Evolutionary conservation across 2,329 filamentous ascomycete species (phyloP).

Genomic region (Diplodia scrobiculata): DNA sequence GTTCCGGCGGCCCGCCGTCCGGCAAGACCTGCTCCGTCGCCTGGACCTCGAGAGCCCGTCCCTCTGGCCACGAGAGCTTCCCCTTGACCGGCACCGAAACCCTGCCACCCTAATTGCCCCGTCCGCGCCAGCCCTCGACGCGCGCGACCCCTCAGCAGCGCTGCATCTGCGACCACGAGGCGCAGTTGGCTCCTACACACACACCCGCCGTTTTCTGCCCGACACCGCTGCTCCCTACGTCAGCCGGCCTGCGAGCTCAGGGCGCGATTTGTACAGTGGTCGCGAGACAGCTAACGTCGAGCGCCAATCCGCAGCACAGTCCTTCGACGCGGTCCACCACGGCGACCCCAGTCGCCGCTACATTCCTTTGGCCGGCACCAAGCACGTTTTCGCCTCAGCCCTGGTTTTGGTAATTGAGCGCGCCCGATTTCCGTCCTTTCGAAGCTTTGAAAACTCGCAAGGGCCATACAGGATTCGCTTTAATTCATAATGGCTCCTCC

Average conservation of each 20-base stretch:
- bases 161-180: background rate
- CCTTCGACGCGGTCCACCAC: conserved; percentile 32
- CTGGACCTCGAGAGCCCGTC: background rate
- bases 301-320: conserved; percentile 13
- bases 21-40: background rate
- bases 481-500: conserved; percentile 92
- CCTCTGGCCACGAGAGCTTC: conserved; percentile 11
- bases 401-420: conserved; percentile 45
- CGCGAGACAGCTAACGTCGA: conserved; percentile 25
- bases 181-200: background rate
- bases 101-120: conserved; percentile 22
- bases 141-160: background rate
- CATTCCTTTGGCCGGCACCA: conserved; percentile 49
- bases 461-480: conserved; percentile 31
- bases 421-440: conserved; percentile 30
- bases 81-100: conserved; percentile 22
- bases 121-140: conserved; percentile 4
- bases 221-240: conserved; percentile 31
- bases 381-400: conserved; percentile 40
- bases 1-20: conserved; percentile 1
- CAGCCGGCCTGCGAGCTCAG: conserved; percentile 39
- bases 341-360: conserved; percentile 40
- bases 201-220: conserved; percentile 8
- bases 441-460: conserved; percentile 25
- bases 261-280: conserved; percentile 33